Conservation (phyloP, 2,329 filamentous ascomycete genomes). For the Cercospora brassicicola region DNA sequence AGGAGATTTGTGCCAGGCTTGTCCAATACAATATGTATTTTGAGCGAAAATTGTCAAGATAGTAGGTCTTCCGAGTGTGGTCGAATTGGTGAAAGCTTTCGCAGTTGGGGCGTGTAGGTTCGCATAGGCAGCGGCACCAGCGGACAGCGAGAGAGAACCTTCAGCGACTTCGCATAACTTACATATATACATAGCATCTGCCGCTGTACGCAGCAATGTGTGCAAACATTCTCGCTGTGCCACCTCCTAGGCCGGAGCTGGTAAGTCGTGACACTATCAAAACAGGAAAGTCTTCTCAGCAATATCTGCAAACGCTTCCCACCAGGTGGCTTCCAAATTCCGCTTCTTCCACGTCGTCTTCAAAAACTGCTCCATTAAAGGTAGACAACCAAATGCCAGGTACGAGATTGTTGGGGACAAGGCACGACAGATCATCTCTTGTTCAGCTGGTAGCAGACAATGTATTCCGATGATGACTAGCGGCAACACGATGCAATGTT, state of each 20-base stretch:
- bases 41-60: too few relatives aligned
- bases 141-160: not conserved
- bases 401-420: constrained; percentile 20
- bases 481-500: constrained; percentile 22
- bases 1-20: too few relatives aligned
- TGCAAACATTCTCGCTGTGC: not conserved
- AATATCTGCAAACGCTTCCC: constrained; percentile 20
- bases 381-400: constrained; percentile 19
- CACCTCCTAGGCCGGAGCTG: not conserved
- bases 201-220: not conserved
- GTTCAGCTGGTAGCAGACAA: constrained; percentile 14
- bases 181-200: not conserved
- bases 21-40: too few relatives aligned
- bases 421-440: constrained; percentile 8
- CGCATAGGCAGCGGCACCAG: not conserved
- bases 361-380: constrained; percentile 20
- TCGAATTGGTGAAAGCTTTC: too few relatives aligned
- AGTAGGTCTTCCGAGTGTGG: too few relatives aligned
- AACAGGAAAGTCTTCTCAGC: constrained; percentile 22
- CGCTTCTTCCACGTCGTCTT: constrained; percentile 15
- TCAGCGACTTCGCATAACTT: not conserved
- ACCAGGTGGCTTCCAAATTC: constrained; percentile 17
- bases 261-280: constrained; percentile 1
- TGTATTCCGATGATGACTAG: constrained; percentile 22
- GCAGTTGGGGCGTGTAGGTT: not conserved